Conservation (phyloP, 2,329 filamentous ascomycete species). For the Fusarium sp. region DNA sequence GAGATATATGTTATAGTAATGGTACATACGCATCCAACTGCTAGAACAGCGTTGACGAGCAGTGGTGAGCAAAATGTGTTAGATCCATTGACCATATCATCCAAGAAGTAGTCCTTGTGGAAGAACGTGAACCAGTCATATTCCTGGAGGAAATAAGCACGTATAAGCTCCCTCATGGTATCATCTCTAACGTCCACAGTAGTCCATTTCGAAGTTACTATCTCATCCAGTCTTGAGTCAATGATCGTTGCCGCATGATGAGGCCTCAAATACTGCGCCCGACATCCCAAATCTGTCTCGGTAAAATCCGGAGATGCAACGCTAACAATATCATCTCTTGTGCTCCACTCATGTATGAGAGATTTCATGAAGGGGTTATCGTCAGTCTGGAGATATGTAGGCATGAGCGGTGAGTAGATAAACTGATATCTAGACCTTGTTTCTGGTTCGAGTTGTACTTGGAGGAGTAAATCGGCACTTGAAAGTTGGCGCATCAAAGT, state of each 20-base stretch:
- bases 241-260: constrained; percentile 8
- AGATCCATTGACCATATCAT: not conserved
- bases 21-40: constrained; percentile 5
- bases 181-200: not conserved
- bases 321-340: not conserved
- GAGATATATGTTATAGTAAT: fast-evolving
- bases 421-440: constrained; percentile 2
- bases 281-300: not conserved
- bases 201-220: constrained; percentile 5
- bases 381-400: not conserved
- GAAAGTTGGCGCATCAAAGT: not conserved
- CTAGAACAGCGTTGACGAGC: constrained; percentile 9
- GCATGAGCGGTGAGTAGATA: not conserved
- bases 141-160: constrained; percentile 4
- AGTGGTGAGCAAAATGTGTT: constrained; percentile 3
- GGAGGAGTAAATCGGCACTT: constrained; percentile 4
- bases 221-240: not conserved
- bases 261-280: constrained; percentile 10
- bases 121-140: constrained; percentile 12
- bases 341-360: constrained; percentile 3
- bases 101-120: constrained; percentile 11
- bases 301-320: not conserved
- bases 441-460: constrained; percentile 4
- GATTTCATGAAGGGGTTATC: constrained; percentile 7
- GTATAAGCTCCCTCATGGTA: not conserved